Conservation (phyloP, 176 grass and related monocot genomes). For the Saccharum spontaneum region DNA sequence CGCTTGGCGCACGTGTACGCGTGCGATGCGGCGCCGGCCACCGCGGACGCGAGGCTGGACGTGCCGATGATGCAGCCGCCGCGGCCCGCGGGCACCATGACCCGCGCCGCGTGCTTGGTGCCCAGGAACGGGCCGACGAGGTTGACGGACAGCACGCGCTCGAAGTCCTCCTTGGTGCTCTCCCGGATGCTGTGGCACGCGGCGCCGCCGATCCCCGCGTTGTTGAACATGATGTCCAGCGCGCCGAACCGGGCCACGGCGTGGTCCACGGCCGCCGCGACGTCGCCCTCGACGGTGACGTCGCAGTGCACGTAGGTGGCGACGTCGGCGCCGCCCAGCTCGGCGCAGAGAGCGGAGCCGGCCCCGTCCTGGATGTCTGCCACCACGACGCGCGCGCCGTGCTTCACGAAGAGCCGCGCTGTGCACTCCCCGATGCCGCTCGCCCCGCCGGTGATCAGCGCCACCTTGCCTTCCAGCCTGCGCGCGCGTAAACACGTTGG, state of each 20-base stretch:
- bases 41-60: slow-evolving; percentile 37
- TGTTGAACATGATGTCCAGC: slow-evolving; percentile 69
- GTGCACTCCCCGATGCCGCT: slow-evolving; percentile 58
- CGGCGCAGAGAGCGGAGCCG: slow-evolving; percentile 23
- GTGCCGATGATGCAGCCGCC: slow-evolving; percentile 47
- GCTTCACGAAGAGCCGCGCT: slow-evolving; percentile 47
- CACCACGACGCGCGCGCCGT: slow-evolving; percentile 47
- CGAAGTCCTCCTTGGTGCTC: slow-evolving; percentile 51
- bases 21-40: slow-evolving; percentile 27
- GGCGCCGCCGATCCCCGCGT: slow-evolving; percentile 55
- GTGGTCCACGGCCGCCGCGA: slow-evolving; percentile 42
- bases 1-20: slow-evolving; percentile 58
- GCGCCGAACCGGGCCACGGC: slow-evolving; percentile 42
- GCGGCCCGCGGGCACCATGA: slow-evolving; percentile 36
- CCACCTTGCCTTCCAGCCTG: slow-evolving; percentile 62
- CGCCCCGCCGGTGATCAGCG: slow-evolving; percentile 58
- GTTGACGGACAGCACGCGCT: slow-evolving; percentile 47
- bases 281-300: slow-evolving; percentile 43
- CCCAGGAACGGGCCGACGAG: slow-evolving; percentile 51
- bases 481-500: not conserved
- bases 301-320: slow-evolving; percentile 52
- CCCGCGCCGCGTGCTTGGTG: slow-evolving; percentile 59
- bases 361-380: slow-evolving; percentile 55
- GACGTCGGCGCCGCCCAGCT: slow-evolving; percentile 8
- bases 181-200: slow-evolving; percentile 47